Conservation (phyloP, 306 rosid genomes). For the Mimosa bimucronata region DNA sequence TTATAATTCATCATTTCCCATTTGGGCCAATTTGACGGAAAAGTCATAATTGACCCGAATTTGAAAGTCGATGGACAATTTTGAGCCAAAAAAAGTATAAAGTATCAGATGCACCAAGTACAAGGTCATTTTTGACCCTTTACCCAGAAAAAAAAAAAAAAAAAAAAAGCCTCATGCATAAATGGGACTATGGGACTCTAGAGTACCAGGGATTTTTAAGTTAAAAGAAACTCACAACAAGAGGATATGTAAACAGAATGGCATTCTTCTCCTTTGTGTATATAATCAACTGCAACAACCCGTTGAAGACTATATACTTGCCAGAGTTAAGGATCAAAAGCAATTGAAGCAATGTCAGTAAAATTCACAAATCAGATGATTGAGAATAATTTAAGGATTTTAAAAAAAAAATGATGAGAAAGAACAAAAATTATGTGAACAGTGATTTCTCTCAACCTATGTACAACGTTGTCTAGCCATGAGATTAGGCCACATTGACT, state of each 20-base stretch:
- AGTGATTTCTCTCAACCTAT: background rate
- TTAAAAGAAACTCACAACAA: conserved; percentile 55
- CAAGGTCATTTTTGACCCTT: no score
- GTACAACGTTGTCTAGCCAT: background rate
- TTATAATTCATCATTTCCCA: no score
- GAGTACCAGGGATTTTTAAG: background rate
- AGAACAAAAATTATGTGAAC: background rate
- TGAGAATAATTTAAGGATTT: background rate
- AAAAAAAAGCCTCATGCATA: conserved; percentile 9
- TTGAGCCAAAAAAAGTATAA: no score
- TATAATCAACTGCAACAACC: conserved; percentile 82
- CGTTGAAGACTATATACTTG: conserved; percentile 82
- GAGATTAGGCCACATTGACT: background rate
- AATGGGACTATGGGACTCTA: conserved; percentile 16
- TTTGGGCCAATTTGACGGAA: no score
- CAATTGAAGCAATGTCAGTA: background rate
- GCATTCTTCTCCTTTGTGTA: conserved; percentile 89
- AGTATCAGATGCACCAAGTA: no score
- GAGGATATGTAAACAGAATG: conserved; percentile 88
- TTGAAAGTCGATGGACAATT: no score
- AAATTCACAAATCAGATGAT: background rate
- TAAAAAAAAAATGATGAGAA: background rate
- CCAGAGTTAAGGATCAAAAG: conserved; percentile 69
- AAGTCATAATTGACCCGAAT: no score
- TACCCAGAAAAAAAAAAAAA: no score